These are phyloP conservation scores for Candida piceae DNA, from an alignment of 805 yeast genomes.

Conservation along the genomic window DNA sequence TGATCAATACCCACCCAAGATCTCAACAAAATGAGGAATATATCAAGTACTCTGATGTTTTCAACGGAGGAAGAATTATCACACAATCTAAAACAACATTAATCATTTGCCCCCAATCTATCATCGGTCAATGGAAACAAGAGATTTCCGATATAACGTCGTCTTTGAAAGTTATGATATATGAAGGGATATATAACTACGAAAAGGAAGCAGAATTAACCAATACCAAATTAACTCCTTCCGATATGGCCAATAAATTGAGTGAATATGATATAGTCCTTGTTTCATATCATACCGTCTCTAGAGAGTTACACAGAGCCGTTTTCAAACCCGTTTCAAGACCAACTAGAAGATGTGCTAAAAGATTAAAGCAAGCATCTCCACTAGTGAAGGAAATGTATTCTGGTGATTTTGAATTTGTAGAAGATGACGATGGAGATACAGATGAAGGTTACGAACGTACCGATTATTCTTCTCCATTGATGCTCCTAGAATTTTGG, in stretches of 20 bases:
- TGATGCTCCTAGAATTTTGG: slow-evolving; percentile 81
- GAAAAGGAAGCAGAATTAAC: slow-evolving; percentile 30
- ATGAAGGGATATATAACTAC: slow-evolving; percentile 47
- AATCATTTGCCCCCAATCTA: slow-evolving; percentile 81
- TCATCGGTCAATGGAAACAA: slow-evolving; percentile 78
- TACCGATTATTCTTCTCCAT: slow-evolving; percentile 70
- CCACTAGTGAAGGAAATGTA: too few relatives aligned
- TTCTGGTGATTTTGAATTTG: slow-evolving; percentile 4
- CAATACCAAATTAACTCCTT: slow-evolving; percentile 20
- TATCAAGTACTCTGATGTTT: slow-evolving; percentile 32
- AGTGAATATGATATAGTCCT: slow-evolving; percentile 70
- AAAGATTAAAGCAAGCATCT: slow-evolving; percentile 17
- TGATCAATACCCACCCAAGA: slow-evolving; percentile 59
- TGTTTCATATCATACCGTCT: slow-evolving; percentile 67
- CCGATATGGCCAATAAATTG: slow-evolving; percentile 46
- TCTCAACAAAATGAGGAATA: slow-evolving; percentile 11
- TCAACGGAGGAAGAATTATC: slow-evolving; percentile 39
- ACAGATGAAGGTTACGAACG: slow-evolving; percentile 21
- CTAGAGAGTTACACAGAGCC: slow-evolving; percentile 77
- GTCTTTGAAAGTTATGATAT: slow-evolving; percentile 52
- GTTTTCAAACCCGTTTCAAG: slow-evolving; percentile 56
- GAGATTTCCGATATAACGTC: slow-evolving; percentile 64
- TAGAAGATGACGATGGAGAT: slow-evolving; percentile 22
- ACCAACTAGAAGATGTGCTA: slow-evolving; percentile 37
- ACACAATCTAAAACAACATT: slow-evolving; percentile 63